Evolutionary conservation across 1,284 basidiomycete species (phyloP), one percentile per base, ranked within the genome.

Genomic region (Gomphus bonarii): DNA sequence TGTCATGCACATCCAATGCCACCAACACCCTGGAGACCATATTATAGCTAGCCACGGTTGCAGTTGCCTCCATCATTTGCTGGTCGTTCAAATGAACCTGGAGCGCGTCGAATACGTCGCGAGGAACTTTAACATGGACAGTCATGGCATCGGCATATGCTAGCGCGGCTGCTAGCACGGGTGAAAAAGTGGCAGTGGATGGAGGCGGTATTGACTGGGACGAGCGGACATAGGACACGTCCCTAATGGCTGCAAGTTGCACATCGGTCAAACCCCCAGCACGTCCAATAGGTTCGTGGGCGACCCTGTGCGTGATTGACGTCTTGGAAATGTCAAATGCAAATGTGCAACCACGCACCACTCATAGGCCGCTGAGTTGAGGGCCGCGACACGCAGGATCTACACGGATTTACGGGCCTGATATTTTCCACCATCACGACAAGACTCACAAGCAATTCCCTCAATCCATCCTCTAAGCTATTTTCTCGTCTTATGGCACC

Each of bases 21-120:
- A 79, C 65, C 18, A 81, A 68, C 61, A 80, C 75, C n/a, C 79
- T 70, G 22, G 78, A 80, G 1, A 81, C 78, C 76, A 80, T 76
- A 64, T 80, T 81, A 62, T 81, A 81, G 0, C 69, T 64, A 3
- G 75, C 75, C 0, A 76, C 71, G 1, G 77, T 71, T 38, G 77
- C 70, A 0, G 73, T 72, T 16, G 70, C 72, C 61, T 81, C 79
- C 22, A 77, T 75, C 44, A 78, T 69, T 59, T 75, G 69, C 22
- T 79, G 63, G 61, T 76, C 74, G 51, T 76, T 68, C 0, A 69
- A 54, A 25, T 53, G 60, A 22, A 54, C 62, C 51, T 65, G 68
- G 38, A 76, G 66, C 22, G 60, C 59, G n/a, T 61, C 57, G 38
- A 69, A 71, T 20, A 75, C 65, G 0, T 63, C 58, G 30, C 69